Evolutionary conservation across 1,284 basidiomycete genomes (phyloP).

Genomic region (Phlebopus sp.): DNA sequence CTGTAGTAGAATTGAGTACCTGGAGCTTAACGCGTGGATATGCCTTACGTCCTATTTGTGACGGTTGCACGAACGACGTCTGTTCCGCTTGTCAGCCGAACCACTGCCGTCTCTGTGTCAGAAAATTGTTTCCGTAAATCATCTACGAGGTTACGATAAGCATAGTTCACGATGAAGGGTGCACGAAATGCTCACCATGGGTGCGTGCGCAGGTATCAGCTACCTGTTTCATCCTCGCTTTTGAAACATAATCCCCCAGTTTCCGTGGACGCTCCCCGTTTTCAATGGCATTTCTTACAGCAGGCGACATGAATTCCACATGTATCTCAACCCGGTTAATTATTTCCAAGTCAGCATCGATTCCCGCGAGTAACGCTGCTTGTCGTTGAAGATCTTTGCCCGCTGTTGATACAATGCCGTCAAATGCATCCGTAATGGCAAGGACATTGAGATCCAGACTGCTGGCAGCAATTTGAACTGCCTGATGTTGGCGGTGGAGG

Average conservation of each 20-base stretch:
- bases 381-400: constrained; percentile 65
- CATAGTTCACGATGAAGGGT: neutral
- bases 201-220: constrained; percentile 69
- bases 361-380: constrained; percentile 51
- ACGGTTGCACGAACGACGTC: constrained; percentile 55
- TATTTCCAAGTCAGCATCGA: constrained; percentile 69
- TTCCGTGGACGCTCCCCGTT: constrained; percentile 63
- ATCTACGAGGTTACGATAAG: constrained; percentile 35
- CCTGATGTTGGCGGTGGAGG: constrained; percentile 61
- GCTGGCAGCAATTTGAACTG: constrained; percentile 63
- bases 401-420: constrained; percentile 53
- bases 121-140: constrained; percentile 55
- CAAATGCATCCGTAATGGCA: constrained; percentile 65
- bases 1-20: constrained; percentile 33
- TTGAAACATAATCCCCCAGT: constrained; percentile 78
- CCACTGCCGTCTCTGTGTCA: constrained; percentile 53
- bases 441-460: constrained; percentile 70
- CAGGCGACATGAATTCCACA: constrained; percentile 67
- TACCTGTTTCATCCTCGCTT: constrained; percentile 75
- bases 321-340: constrained; percentile 65
- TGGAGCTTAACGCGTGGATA: constrained; percentile 1
- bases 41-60: constrained; percentile 47
- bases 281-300: constrained; percentile 64
- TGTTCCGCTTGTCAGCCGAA: constrained; percentile 54
- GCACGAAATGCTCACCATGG: constrained; percentile 48